phyloP scores from a whole-genome alignment of 2,329 filamentous ascomycete genomes.

The Tolypocladium tropicale region DNA sequence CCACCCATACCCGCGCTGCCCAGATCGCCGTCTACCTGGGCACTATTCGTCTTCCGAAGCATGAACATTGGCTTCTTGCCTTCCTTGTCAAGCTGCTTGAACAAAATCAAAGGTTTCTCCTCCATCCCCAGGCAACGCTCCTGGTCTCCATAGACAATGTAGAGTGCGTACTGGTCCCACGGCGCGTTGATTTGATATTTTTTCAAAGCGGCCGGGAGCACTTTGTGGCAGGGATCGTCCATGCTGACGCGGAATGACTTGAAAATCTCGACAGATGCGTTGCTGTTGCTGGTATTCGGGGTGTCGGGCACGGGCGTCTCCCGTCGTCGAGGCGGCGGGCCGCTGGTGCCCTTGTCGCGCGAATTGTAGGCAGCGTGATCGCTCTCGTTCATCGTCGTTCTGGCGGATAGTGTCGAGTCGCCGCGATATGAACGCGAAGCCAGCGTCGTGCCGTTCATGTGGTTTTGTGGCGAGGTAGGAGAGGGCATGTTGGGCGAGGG shows the following conservation, averaged over 20 bases:
- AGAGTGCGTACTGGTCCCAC: slow-evolving; percentile 93
- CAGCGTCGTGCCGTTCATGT: slow-evolving; percentile 45
- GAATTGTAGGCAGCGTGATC: slow-evolving; percentile 25
- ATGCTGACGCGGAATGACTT: slow-evolving; percentile 97
- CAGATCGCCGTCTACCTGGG: slow-evolving; percentile 39
- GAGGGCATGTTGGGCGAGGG: slow-evolving; percentile 59
- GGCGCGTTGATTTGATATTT: slow-evolving; percentile 98
- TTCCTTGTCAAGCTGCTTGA: slow-evolving; percentile 95
- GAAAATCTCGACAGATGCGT: slow-evolving; percentile 81
- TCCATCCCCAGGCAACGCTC: slow-evolving; percentile 86
- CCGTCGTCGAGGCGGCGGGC: slow-evolving; percentile 41
- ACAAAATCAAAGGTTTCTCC: slow-evolving; percentile 88
- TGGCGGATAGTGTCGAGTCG: slow-evolving; percentile 42
- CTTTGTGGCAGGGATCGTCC: slow-evolving; percentile 96
- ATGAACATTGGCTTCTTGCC: slow-evolving; percentile 99
- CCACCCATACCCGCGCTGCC: slow-evolving; percentile 43
- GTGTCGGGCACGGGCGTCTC: slow-evolving; percentile 55
- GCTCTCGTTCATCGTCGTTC: slow-evolving; percentile 44
- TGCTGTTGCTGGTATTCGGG: slow-evolving; percentile 42
- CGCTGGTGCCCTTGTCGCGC: slow-evolving; percentile 16
- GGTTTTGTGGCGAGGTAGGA: slow-evolving; percentile 55
- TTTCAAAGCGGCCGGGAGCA: slow-evolving; percentile 86
- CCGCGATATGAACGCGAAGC: slow-evolving; percentile 50
- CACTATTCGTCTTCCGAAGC: slow-evolving; percentile 60
- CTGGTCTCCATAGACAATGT: slow-evolving; percentile 98